Evolutionary conservation across 2,329 filamentous ascomycete species (phyloP).

Genomic region (Colletotrichum horii): DNA sequence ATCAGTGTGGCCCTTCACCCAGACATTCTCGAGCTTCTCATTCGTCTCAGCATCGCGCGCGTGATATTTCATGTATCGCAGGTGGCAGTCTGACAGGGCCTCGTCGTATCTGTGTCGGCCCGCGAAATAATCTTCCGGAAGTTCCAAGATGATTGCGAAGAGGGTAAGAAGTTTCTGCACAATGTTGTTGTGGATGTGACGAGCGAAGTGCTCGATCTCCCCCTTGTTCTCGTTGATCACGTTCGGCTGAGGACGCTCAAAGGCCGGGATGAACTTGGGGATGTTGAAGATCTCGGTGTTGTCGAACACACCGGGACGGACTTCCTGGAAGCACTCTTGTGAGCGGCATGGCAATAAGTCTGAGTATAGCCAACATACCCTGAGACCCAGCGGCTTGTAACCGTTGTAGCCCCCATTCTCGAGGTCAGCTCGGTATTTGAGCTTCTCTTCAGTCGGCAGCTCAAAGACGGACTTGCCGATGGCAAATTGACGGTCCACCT

Average conservation of each 20-base stretch:
- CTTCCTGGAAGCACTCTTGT: conserved; percentile 24
- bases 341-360: not conserved
- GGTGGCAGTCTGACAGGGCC: conserved; percentile 55
- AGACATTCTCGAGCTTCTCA: conserved; percentile 35
- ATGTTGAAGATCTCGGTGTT: conserved; percentile 47
- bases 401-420: conserved; percentile 62
- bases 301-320: conserved; percentile 37
- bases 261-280: conserved; percentile 41
- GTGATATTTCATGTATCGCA: conserved; percentile 66
- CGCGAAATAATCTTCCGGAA: conserved; percentile 61
- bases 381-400: conserved; percentile 53
- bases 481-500: conserved; percentile 66
- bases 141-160: conserved; percentile 56
- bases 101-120: conserved; percentile 59
- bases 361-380: conserved; percentile 12
- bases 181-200: conserved; percentile 38
- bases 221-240: conserved; percentile 33
- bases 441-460: conserved; percentile 62
- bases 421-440: conserved; percentile 57
- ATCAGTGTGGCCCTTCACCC: conserved; percentile 55
- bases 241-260: conserved; percentile 34
- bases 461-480: conserved; percentile 64
- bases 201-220: conserved; percentile 38
- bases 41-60: conserved; percentile 50
- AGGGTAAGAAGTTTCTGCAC: conserved; percentile 37